Evolutionary conservation across 768 basidiomycete species (phyloP).

Genomic region (Xerocomellus chrysenteron): DNA sequence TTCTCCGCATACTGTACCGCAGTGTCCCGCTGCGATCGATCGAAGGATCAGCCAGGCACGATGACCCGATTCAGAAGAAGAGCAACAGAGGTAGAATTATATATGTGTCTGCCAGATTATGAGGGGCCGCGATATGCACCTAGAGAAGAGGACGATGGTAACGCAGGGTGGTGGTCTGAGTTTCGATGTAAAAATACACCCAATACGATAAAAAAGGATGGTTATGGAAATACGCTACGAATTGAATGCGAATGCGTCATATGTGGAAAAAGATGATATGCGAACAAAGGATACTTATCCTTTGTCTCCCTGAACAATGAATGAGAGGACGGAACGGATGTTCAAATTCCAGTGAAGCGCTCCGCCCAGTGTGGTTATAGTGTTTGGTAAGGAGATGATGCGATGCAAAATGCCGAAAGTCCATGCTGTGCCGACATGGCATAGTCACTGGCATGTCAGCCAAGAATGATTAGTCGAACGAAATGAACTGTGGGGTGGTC

Average conservation of each 20-base stretch:
- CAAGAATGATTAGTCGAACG: conserved; percentile 8
- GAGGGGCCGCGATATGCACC: conserved; percentile 9
- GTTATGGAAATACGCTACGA: conserved; percentile 11
- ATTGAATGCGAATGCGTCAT: conserved; percentile 19
- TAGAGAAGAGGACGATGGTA: conserved; percentile 10
- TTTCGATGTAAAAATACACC: conserved; percentile 25
- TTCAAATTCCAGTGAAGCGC: conserved; percentile 32
- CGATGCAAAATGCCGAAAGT: conserved; percentile 27
- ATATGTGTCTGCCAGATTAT: conserved; percentile 19
- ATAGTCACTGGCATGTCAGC: conserved; percentile 10
- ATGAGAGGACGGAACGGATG: conserved; percentile 17
- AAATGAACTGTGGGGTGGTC: conserved; percentile 16
- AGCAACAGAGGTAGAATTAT: background rate
- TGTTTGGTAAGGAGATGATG: conserved; percentile 16
- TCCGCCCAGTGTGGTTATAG: conserved; percentile 16
- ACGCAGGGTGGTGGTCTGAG: conserved; percentile 10
- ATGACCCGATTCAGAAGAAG: background rate
- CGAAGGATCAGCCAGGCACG: background rate
- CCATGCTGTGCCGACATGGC: conserved; percentile 17
- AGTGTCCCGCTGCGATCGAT: background rate
- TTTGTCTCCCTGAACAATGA: conserved; percentile 13
- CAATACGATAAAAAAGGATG: background rate
- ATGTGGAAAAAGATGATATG: background rate
- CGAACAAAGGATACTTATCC: conserved; percentile 9
- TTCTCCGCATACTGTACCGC: background rate